Percentiles rank a stretch among this genome's conserved stretches.
Evolutionary conservation across 2,329 filamentous ascomycete genomes (phyloP).

Genomic region (Cadophora sp.): DNA sequence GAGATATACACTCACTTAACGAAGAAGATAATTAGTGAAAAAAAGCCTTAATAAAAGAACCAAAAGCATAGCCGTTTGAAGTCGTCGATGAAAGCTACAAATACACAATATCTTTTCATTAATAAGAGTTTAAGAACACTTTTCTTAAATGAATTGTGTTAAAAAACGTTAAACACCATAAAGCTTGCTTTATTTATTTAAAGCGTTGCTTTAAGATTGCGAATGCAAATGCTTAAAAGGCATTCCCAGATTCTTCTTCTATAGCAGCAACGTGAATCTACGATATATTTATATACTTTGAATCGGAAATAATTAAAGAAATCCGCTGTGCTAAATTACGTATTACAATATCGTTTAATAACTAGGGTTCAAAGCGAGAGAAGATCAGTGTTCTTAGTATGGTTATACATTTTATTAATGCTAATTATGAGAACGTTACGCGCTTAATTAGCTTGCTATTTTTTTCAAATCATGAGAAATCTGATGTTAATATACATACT

Average conservation of each 20-base stretch:
- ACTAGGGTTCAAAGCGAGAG: conserved; percentile 8
- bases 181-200: background rate
- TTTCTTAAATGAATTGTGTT: conserved; percentile 8
- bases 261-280: background rate
- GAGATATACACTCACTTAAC: background rate
- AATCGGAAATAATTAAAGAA: background rate
- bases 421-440: background rate
- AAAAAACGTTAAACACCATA: background rate
- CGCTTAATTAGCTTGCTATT: conserved; percentile 3
- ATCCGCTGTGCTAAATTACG: background rate
- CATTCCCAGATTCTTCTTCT: background rate
- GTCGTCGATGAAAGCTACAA: too few species aligned
- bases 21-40: conserved; percentile 3
- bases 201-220: conserved; percentile 10
- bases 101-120: background rate
- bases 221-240: background rate
- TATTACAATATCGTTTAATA: conserved; percentile 10
- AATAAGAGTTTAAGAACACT: conserved; percentile 3
- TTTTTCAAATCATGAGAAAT: background rate
- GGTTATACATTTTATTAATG: conserved; percentile 14
- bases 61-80: too few species aligned
- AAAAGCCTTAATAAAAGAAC: background rate
- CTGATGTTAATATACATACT: background rate
- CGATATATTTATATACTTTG: background rate
- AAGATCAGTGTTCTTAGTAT: conserved; percentile 15